Conservation (phyloP, 352 stramenopile species). For the Thalassiosira oceanica region DNA sequence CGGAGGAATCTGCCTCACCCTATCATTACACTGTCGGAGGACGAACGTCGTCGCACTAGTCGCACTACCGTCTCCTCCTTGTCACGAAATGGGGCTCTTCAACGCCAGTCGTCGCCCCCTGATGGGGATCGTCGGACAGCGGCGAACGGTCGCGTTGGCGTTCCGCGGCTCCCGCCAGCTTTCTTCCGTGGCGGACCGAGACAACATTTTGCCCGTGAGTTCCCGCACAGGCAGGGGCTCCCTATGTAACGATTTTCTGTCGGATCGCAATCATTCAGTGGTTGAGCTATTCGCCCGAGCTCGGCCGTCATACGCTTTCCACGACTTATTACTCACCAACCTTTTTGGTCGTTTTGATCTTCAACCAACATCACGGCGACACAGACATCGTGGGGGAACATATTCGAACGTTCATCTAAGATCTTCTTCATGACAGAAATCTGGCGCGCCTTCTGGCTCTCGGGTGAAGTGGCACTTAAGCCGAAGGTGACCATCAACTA, state of each 20-base stretch:
- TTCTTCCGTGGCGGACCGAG: slow-evolving; percentile 50
- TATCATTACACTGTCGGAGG: too few species aligned
- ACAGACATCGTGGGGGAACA: slow-evolving; percentile 79
- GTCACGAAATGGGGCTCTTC: too few species aligned
- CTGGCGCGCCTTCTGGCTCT: slow-evolving; percentile 83
- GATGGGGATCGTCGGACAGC: too few species aligned
- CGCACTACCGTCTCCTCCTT: too few species aligned
- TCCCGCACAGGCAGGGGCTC: neutral
- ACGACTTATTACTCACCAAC: neutral
- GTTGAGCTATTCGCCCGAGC: neutral
- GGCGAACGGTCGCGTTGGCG: too few species aligned
- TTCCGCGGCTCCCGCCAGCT: too few species aligned
- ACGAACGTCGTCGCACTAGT: too few species aligned
- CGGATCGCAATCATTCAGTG: neutral
- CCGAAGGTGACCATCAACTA: slow-evolving; percentile 99
- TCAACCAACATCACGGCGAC: neutral
- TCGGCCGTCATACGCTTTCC: neutral
- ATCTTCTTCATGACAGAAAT: slow-evolving; percentile 92
- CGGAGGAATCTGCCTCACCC: too few species aligned
- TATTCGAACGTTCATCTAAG: slow-evolving; percentile 78
- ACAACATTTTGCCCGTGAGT: slow-evolving; percentile 81
- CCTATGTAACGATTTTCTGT: neutral
- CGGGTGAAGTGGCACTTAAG: slow-evolving; percentile 77
- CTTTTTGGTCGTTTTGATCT: neutral
- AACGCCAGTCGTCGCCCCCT: too few species aligned